These are phyloP conservation scores for Mucor lusitanicus DNA, from an alignment of 371 early-diverging fungal species.

Conservation along the genomic window DNA sequence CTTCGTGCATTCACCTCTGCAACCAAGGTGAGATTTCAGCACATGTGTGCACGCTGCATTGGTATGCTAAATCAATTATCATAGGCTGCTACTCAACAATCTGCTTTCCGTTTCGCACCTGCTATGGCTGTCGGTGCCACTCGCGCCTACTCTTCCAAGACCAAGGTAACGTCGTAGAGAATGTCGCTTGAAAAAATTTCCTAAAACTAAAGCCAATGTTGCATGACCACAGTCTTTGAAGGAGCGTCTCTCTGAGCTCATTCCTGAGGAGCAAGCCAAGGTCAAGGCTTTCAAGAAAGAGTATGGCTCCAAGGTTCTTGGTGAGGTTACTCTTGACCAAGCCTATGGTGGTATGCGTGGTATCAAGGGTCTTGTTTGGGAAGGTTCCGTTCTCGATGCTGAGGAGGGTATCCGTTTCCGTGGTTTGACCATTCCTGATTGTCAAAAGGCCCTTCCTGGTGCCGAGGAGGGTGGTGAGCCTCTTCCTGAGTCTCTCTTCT, in stretches of 20 bases:
- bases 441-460: slow-evolving; percentile 88
- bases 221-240: slow-evolving; percentile 70
- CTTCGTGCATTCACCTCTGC: slow-evolving; percentile 47
- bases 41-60: neutral
- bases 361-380: slow-evolving; percentile 98
- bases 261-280: slow-evolving; percentile 94
- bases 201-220: neutral
- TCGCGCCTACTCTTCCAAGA: slow-evolving; percentile 48
- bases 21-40: slow-evolving; percentile 29
- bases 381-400: slow-evolving; percentile 96
- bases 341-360: slow-evolving; percentile 99
- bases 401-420: slow-evolving; percentile 99
- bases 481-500: slow-evolving; percentile 97
- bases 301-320: slow-evolving; percentile 87
- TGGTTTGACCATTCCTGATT: slow-evolving; percentile 95
- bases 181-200: neutral
- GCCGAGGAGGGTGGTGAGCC: slow-evolving; percentile 91
- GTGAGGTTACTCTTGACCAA: slow-evolving; percentile 96
- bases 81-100: slow-evolving; percentile 39
- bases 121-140: slow-evolving; percentile 38
- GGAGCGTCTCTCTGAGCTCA: slow-evolving; percentile 90
- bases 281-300: slow-evolving; percentile 92
- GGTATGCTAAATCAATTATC: neutral
- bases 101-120: slow-evolving; percentile 41
- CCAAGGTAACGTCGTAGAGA: slow-evolving; percentile 31